Conservation (phyloP, 2,329 filamentous ascomycete species). For the Trichoderma cornu-damae region DNA sequence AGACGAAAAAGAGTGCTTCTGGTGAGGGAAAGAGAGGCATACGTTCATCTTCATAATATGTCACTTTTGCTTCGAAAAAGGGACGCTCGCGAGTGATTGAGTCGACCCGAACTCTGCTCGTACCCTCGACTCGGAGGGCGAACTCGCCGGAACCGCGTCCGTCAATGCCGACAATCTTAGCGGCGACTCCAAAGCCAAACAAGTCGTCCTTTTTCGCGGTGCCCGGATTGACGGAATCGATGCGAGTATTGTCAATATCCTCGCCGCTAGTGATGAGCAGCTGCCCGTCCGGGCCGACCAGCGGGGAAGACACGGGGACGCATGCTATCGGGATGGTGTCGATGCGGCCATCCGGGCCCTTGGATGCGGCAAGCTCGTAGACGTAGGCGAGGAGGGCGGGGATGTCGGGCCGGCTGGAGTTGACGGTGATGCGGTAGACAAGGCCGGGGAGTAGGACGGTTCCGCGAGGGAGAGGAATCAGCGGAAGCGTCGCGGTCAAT, state of each 20-base stretch:
- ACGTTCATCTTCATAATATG: constrained; percentile 65
- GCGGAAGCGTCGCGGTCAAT: constrained; percentile 54
- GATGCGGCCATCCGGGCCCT: constrained; percentile 58
- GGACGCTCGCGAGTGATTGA: constrained; percentile 63
- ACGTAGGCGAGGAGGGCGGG: constrained; percentile 80
- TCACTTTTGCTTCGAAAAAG: constrained; percentile 79
- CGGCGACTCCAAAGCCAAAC: constrained; percentile 76
- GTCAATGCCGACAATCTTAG: constrained; percentile 72
- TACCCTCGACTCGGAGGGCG: constrained; percentile 79
- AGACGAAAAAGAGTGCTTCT: background rate
- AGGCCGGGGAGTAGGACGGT: constrained; percentile 81
- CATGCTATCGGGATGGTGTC: constrained; percentile 76
- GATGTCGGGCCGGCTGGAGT: constrained; percentile 75
- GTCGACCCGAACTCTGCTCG: constrained; percentile 69
- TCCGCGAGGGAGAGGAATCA: constrained; percentile 77
- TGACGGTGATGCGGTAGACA: constrained; percentile 76
- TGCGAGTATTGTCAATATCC: constrained; percentile 40
- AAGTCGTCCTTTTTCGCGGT: constrained; percentile 65
- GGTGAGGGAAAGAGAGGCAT: constrained; percentile 27
- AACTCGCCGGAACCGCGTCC: constrained; percentile 71
- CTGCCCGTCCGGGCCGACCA: constrained; percentile 69
- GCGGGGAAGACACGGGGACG: constrained; percentile 74
- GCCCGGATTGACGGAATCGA: constrained; percentile 50
- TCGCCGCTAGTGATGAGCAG: constrained; percentile 64
- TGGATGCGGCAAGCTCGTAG: constrained; percentile 68